Base-by-base conservation (phyloP, 257 asterid genomes). In the Gentiana dahurica region DNA sequence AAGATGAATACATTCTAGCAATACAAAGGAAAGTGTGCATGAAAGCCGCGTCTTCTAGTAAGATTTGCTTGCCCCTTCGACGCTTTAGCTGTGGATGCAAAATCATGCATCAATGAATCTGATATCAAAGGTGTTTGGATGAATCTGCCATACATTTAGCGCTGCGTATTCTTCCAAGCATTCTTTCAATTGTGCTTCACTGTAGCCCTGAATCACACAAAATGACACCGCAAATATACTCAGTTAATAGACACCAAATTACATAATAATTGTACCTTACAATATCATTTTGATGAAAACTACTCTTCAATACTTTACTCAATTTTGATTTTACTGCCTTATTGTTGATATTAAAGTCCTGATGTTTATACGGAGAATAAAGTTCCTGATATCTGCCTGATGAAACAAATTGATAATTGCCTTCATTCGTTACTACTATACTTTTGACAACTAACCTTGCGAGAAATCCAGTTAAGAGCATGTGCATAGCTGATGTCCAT, bases 141-240 rank as follows among this genome's bases (percentile, higher is more conserved):
- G 94, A 70, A 92, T 88, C 87, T 92, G 97, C 99, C 99, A 88
- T 65, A 85, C 95, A 53, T 92, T 92, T 51, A 92, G 72, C 65
- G 97, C 95, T 60, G 99, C 99, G 52, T 88, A 92, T 72, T 92
- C 99, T 76, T 92, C 99, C 51, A 92, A 69, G 60, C 97, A 88
- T 65, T 92, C 95, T 71, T 88, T 92, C 67, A 92, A 65, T 78
- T 92, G 99, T 65, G 83, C 95, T 75, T 88, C 99, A 59, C 89
- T 85, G 80, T 92, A 92, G 73, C 99, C 99, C 97, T 88, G 90
- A 65, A 24, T 70, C 11, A 72, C 58, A 73, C 12, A 24, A 36
- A 48, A 10, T 50, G 13, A 41, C 51, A 38, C 11, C 38, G 12
- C 5, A 33, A 8, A 55, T 15, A 24, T 24, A 24, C 24, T 24